Percentiles rank a stretch among this genome's conserved stretches.
Evolutionary conservation across 2,329 filamentous ascomycete species (phyloP).

Genomic region (Pseudogymnoascus sp.): DNA sequence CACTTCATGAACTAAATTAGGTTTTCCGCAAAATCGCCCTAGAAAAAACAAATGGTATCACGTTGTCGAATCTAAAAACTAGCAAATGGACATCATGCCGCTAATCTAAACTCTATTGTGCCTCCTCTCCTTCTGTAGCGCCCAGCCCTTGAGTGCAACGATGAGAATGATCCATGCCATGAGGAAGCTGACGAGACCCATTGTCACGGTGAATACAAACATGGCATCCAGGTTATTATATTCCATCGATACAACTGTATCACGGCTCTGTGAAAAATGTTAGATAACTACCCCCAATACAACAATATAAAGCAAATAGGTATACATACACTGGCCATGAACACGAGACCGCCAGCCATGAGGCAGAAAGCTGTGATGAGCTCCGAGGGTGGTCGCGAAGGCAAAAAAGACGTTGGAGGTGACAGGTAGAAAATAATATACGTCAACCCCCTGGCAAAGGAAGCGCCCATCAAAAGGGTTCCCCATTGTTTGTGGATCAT

Average conservation of each 20-base stretch:
- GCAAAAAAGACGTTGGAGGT: constrained; percentile 71
- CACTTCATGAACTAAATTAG: not conserved
- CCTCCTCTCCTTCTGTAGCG: constrained; percentile 39
- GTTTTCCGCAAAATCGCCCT: not conserved
- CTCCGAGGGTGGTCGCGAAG: constrained; percentile 82
- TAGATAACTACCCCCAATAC: constrained; percentile 14
- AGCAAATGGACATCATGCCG: not conserved
- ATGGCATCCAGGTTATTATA: constrained; percentile 74
- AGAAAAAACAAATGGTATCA: not conserved
- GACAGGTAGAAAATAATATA: constrained; percentile 74
- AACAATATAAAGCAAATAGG: not conserved
- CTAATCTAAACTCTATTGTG: not conserved
- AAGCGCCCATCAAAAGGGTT: constrained; percentile 70
- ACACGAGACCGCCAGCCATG: constrained; percentile 78
- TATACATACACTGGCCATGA: constrained; percentile 75
- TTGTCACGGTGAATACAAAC: constrained; percentile 84
- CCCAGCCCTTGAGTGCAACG: constrained; percentile 85
- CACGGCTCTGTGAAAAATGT: constrained; percentile 51
- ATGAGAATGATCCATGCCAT: constrained; percentile 78
- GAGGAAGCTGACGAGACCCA: constrained; percentile 73
- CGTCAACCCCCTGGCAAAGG: constrained; percentile 68
- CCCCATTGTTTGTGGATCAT: constrained; percentile 97
- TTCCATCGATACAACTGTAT: constrained; percentile 71
- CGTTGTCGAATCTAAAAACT: not conserved
- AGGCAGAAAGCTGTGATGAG: constrained; percentile 81